Conservation (phyloP, 805 yeast genomes). For the Kluyveromyces lactis region DNA sequence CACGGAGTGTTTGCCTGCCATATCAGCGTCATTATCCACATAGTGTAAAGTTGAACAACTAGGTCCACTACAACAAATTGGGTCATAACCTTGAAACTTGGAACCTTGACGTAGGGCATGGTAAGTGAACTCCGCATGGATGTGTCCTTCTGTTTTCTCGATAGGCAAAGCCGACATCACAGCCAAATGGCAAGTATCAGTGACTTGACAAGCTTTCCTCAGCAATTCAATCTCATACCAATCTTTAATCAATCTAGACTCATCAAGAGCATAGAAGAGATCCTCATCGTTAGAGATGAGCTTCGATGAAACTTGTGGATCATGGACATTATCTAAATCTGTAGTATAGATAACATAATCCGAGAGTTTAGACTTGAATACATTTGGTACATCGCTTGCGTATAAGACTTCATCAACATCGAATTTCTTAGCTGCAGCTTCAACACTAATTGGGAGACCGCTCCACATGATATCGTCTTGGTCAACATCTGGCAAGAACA, state of each 20-base stretch:
- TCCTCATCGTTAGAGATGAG: conserved; percentile 39
- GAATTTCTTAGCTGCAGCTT: conserved; percentile 54
- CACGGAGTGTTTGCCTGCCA: conserved; percentile 53
- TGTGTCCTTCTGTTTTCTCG: conserved; percentile 79
- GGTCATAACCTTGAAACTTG: conserved; percentile 82
- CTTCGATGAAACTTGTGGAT: conserved; percentile 25
- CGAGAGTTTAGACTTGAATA: too few species aligned
- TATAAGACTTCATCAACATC: conserved; percentile 81
- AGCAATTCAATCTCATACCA: conserved; percentile 67
- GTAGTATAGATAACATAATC: conserved; percentile 46
- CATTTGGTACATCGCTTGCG: conserved; percentile 38
- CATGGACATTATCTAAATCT: conserved; percentile 42
- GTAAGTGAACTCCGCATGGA: conserved; percentile 91
- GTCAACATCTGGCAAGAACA: conserved; percentile 79
- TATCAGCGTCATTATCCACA: conserved; percentile 64
- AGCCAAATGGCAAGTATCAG: conserved; percentile 82
- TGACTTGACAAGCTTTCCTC: conserved; percentile 73
- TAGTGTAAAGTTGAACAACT: conserved; percentile 88
- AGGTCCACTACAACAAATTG: conserved; percentile 92
- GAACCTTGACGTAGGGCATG: conserved; percentile 94
- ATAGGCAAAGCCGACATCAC: conserved; percentile 91
- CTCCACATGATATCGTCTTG: conserved; percentile 94
- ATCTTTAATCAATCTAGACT: conserved; percentile 79
- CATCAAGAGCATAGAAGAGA: conserved; percentile 73
- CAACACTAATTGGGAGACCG: conserved; percentile 67